Evolutionary conservation across 495 filamentous ascomycete species (phyloP), one percentile per base, ranked within the genome.

Genomic region (Chaetomium tenue): DNA sequence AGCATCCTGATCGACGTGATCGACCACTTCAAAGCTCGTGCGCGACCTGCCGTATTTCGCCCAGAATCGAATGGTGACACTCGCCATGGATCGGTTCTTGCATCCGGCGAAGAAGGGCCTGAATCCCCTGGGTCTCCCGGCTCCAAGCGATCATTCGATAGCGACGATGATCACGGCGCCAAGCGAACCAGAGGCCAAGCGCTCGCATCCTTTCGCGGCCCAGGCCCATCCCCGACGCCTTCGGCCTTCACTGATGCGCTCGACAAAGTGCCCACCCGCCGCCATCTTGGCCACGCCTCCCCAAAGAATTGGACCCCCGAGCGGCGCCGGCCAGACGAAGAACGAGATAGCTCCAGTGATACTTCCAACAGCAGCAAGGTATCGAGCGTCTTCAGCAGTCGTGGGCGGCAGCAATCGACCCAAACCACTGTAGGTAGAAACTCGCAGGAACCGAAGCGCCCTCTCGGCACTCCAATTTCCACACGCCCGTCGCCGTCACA

Each of bases 351-450:
- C 2, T 63, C 53, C 13, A 48, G 53, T n/a, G 42, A 58, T 11
- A 39, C 53, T 7, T 48, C 53, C 12, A 11, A 11, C 42, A 58
- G 64, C 42, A 61, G 39, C 64, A 61, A 37, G 28, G 28, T n/a
- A 3, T 71, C 75, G n/a, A 66, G 63, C 8, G 55, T 74, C 30
- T 78, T 78, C 48, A 71, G 22, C 47, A 22, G 48, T 28, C 52
- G 13, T 28, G 67, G 40, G 11, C 47, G 62, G n/a, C 40, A 47
- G 12, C 60, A 65, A 7, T 55, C 71, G 65, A 74, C 68, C 0
- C 74, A 77, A 56, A 75, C 67, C 11, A 76, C 73, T 5, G n/a
- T 66, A 8, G 52, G 65, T 7, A 66, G 65, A 8, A 70, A 64
- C 22, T 66, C 48, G 16, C 30, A 39, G 39, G 59, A 59, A 7